phyloP scores from a whole-genome alignment of 345 rosid species.

The Gossypium longicalyx region DNA sequence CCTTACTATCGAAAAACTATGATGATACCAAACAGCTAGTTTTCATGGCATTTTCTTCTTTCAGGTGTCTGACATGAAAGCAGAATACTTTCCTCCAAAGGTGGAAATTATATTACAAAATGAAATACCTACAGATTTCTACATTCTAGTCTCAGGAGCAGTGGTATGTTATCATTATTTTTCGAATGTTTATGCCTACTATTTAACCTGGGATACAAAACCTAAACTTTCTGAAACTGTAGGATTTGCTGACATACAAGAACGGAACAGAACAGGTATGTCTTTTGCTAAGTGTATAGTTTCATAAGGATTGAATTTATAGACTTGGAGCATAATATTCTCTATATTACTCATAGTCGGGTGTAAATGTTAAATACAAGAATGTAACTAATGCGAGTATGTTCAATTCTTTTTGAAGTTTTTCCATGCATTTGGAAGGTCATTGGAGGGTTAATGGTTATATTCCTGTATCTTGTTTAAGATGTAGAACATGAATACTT shows the following conservation, averaged over 20 bases:
- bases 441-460: too few species aligned
- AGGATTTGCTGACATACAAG: constrained; percentile 69
- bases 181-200: background rate
- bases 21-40: background rate
- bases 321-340: background rate
- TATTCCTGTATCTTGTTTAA: too few species aligned
- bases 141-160: constrained; percentile 79
- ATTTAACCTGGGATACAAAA: constrained; percentile 12
- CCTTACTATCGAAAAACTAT: background rate
- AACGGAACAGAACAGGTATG: constrained; percentile 78
- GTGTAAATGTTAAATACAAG: background rate
- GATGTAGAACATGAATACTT: too few species aligned
- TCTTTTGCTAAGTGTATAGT: background rate
- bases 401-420: too few species aligned
- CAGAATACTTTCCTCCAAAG: constrained; percentile 92
- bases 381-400: background rate
- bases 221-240: constrained; percentile 27
- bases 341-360: background rate
- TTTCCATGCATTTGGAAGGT: too few species aligned
- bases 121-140: constrained; percentile 92
- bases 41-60: constrained; percentile 10
- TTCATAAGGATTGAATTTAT: background rate
- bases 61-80: constrained; percentile 78
- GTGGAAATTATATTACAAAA: constrained; percentile 84
- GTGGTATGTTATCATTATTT: constrained; percentile 46